Evolutionary conservation across 768 basidiomycete species (phyloP), one percentile per base, ranked within the genome.

Genomic region (Tephrocybe sp.): DNA sequence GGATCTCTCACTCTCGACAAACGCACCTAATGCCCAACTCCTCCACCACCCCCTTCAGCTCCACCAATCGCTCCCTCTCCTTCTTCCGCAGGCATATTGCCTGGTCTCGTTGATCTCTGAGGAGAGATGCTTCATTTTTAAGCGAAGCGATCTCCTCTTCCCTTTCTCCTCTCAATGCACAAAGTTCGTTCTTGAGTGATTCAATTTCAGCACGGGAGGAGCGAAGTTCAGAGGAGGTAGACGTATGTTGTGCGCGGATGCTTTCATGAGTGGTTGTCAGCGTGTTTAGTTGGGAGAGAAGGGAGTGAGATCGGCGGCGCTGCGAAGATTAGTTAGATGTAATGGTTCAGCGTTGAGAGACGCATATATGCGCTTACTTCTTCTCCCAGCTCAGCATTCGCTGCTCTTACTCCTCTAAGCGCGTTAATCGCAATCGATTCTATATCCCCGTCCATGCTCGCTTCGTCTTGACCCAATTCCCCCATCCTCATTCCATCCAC

Each of bases 291-390:
- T 58, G 54, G 1, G 25, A 18, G 11, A 55, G 42, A 12, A 58
- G 42, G 12, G 33, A 19, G 31, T 51, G 43, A 7, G 24, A 27
- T 19, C 41, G 42, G 7, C 50, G 45, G 12, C 52, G 45, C 53
- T 56, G 27, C 7, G 31, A 40, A 10, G n/a, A 8, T 13, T 27
- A 23, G 12, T 11, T 16, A 43, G 34, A 23, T n/a, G n/a, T n/a
- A n/a, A n/a, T n/a, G n/a, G n/a, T n/a, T n/a, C n/a, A n/a, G n/a
- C n/a, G n/a, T n/a, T n/a, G n/a, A n/a, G n/a, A n/a, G n/a, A n/a
- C n/a, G n/a, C n/a, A n/a, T n/a, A n/a, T n/a, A n/a, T n/a, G n/a
- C 1, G 49, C 54, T 11, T 11, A 59, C 57, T 44, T 56, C 51
- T 11, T 52, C 52, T 6, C 3, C 19, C n/a, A 59, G 47, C 23